Evolutionary conservation across 306 rosid genomes (phyloP), one percentile per base, ranked within the genome.

Genomic region (Betula pendula): DNA sequence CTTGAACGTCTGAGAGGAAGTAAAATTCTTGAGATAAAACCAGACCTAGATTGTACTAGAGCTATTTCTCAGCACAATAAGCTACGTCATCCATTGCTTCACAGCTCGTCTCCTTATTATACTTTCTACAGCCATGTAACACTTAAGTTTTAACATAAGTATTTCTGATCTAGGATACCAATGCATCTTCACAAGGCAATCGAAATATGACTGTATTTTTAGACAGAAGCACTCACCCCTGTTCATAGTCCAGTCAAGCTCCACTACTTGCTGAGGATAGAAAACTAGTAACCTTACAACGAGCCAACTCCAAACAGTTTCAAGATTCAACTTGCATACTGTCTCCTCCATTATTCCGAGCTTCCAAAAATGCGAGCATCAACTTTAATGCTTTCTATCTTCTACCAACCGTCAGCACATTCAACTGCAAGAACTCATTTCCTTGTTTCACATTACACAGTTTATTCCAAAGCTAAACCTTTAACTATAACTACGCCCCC

Each of bases 311-410:
- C 59, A n/a, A 49, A 19, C 14, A 25, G 5, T 72, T 25, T 25
- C 53, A 60, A 59, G 43, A 38, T 38, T 19, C 47, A 45, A 22
- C 15, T 45, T 70, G 24, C 58, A 31, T 51, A 6, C n/a, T 8
- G 8, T 51, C 16, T 71, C 31, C 74, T 65, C 73, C 67, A 67
- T 33, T 67, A 35, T 35, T 35, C 31, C 11, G 42, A 20, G 27
- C 68, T 44, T 52, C 16, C n/a, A 73, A 62, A 24, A 4, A 38
- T 3, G 17, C 12, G 38, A 47, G 42, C 47, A 75, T 20, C 35
- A 44, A 70, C 38, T 31, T 81, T 48, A 31, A 75, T 24, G 71
- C 53, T 15, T 69, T 43, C 62, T 38, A 59, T 44, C 76, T 47
- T 47, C 44, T 20, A 69, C 40, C n/a, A 9, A n/a, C 27, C 38